Base-by-base conservation (phyloP, 495 filamentous ascomycete species). In the Aspergillus biplanus region DNA sequence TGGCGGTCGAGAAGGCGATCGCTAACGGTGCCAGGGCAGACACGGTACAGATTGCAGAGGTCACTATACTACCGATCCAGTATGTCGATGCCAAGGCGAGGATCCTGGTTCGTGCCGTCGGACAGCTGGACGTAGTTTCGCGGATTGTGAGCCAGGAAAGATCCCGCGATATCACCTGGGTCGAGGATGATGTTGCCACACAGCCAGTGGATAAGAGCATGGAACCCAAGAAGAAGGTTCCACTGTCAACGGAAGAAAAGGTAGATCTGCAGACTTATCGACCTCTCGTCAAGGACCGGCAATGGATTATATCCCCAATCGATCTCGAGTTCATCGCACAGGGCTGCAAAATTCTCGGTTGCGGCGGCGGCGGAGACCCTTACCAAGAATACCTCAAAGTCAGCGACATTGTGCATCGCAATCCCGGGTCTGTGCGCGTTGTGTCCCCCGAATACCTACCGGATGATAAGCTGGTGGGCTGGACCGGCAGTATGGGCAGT, bases 271-370 rank as follows among this genome's bases (percentile, higher is more conserved):
- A 65, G 15, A 56, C 52, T 2, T 72, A 72, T 27, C 56, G 61
- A 4, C 69, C 69, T 7, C 6, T 62, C 7, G 52, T 71, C 7
- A 59, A 66, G 37, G 52, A 65, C 18, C 18, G 32, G 1, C 50
- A 7, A 13, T 83, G 46, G 87, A 85, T 86, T 75, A 82, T 71
- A 60, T 87, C 59, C 75, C 75, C 84, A 52, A 83, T 80, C 0
- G 86, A 89, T 69, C 75, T 88, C 6, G 46, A 69, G 12, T 89
- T 82, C 74, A 83, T 89, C 21, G 74, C 82, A 3, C 80, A 78
- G 18, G 87, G 87, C 2, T 85, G 84, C 65, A 85, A 86, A 61
- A 81, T 89, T 59, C 81, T 89, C 13, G 87, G 86, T 6, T 85
- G 82, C 0, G 87, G 85, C 8, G 71, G 71, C 8, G 86, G 86